Percentiles rank a stretch among this genome's conserved stretches.
phyloP scores from a whole-genome alignment of 2,329 filamentous ascomycete species.

The Colletotrichum kahawae region DNA sequence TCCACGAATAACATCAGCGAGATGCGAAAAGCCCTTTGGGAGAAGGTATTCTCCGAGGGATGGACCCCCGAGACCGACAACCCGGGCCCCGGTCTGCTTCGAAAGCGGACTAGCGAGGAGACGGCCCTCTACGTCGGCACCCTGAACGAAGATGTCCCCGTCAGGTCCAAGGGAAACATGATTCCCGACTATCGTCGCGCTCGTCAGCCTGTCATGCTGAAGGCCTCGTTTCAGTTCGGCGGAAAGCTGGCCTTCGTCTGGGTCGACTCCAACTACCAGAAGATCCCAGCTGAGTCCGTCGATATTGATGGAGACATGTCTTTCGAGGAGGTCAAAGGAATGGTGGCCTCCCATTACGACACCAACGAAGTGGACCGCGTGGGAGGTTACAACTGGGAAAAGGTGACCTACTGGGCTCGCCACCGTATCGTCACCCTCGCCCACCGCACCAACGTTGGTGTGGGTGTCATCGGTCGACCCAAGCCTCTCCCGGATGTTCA shows the following conservation, averaged over 20 bases:
- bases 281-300: background rate
- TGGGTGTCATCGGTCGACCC: background rate
- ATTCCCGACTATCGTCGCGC: constrained; percentile 4
- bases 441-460: background rate
- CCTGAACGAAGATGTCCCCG: constrained; percentile 1
- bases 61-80: background rate
- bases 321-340: background rate
- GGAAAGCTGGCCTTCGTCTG: constrained; percentile 2
- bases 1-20: background rate
- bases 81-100: background rate
- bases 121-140: constrained; percentile 1
- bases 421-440: background rate
- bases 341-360: constrained; percentile 1
- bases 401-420: constrained; percentile 8
- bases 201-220: background rate
- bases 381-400: constrained; percentile 1
- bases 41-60: background rate
- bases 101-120: constrained; percentile 6
- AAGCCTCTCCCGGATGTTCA: background rate
- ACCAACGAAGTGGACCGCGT: constrained; percentile 3
- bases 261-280: constrained; percentile 7
- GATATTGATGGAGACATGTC: background rate
- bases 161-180: background rate
- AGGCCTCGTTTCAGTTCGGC: background rate
- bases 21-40: background rate